Evolutionary conservation across 768 basidiomycete species (phyloP), one percentile per base, ranked within the genome.

Genomic region (Rhizopogon rudus): DNA sequence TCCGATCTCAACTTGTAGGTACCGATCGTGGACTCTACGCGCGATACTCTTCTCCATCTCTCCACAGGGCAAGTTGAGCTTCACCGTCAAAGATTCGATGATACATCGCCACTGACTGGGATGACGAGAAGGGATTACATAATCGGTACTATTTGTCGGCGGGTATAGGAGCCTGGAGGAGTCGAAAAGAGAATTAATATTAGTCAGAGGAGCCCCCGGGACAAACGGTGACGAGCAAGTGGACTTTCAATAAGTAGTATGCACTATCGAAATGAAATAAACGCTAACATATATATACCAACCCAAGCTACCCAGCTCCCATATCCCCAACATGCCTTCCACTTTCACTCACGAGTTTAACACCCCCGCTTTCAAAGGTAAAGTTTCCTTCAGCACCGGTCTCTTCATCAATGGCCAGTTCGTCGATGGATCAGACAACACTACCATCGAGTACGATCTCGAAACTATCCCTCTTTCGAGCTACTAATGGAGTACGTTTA

Each of bases 361-460:
- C 45, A 79, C 78, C 7, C 73, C 72, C 41, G 58, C 71, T 57
- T 87, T 70, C 81, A 86, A 82, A 68, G 84, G 83, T n/a, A 72
- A 74, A 46, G 73, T 76, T 17, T 73, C 73, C 6, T 72, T 88
- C 57, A 72, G 74, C 61, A 87, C 87, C 3, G 87, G 88, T 31
- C 63, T 91, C 53, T 91, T 84, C 75, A 88, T 93, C 65, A 75
- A 81, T 63, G 84, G 84, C 59, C 65, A 88, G 67, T 92, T 80
- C 63, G 71, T 81, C 13, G 81, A 83, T 37, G 82, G 84, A 17
- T 74, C 76, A 17, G 72, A 79, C 6, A 68, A 72, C 1, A 78
- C 73, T n/a, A 80, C 78, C n/a, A 85, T 91, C 64, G 85, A 88
- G 88, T 89, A 62, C 65, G 86, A 67, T 33, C 28, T n/a, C 22